Base-by-base conservation (phyloP, 768 basidiomycete genomes). In the Baorangia bicolor region DNA sequence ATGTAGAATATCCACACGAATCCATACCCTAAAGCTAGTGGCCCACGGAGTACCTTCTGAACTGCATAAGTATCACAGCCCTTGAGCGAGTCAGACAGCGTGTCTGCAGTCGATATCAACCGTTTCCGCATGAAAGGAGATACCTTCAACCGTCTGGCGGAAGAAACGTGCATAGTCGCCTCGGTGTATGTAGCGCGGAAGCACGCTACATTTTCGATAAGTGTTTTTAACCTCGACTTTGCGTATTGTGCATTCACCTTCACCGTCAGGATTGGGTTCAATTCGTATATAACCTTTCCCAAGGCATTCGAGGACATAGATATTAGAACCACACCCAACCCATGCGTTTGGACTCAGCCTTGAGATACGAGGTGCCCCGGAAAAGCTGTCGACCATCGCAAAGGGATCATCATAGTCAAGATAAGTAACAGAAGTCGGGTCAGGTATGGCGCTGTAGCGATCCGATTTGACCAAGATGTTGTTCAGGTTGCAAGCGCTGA, bases 321-420 rank as follows among this genome's bases (percentile, higher is more conserved):
- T 69, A 34, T 84, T 79, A 4, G 77, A 75, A 8, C 92, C 90
- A 62, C 90, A 92, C 3, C 83, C 83, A 9, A 96, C 87, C 94
- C 94, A 94, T 6, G 88, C 82, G 60, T 82, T 77, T 20, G 64
- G 71, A 59, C 85, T 92, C 38, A 88, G 55, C 23, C 68, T 69
- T 20, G 71, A 58, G 18, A 90, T 74, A 60, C 86, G 81, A 13
- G 86, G 81, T 27, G 75, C 75, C 13, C 82, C 83, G 4, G 80
- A 80, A 21, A 74, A 76, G 34, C 77, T 62, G 30, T 78, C 72
- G 6, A 81, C 75, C 44, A 89, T 71, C 11, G 78, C 74, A 56
- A 91, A 88, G 0, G 91, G 88, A 61, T 93, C 77, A 5, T 89
- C 85, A 59, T 91, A 81, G 61, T 94, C 93, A 28, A 77, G 75